Percentiles rank a stretch among this genome's conserved stretches.
Evolutionary conservation across 73 alveolate species (phyloP).

Genomic region (Paramecium bursaria): DNA sequence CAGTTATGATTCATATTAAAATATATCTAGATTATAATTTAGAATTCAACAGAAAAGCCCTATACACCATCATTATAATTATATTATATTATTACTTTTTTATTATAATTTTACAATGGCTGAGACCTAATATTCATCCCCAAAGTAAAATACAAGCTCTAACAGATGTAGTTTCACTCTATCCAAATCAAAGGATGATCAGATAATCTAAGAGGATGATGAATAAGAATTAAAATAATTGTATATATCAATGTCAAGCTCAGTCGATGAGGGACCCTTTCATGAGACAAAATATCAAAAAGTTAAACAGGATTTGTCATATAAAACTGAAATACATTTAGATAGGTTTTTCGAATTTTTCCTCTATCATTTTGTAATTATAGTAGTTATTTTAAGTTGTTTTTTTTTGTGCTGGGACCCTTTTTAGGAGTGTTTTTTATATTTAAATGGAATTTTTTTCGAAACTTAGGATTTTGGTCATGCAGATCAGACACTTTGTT

Average conservation of each 20-base stretch:
- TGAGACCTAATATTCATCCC: too few species aligned
- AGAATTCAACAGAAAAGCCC: too few species aligned
- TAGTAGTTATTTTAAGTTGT: background rate
- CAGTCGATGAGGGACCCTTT: constrained; percentile 52
- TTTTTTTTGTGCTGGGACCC: constrained; percentile 19
- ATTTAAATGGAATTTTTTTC: background rate
- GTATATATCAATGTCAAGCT: background rate
- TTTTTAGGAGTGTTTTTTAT: background rate
- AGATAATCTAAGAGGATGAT: too few species aligned
- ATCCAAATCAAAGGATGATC: too few species aligned
- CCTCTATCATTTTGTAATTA: background rate
- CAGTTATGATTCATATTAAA: too few species aligned
- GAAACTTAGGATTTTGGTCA: constrained; percentile 49
- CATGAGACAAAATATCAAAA: constrained; percentile 48
- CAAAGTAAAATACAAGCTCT: too few species aligned
- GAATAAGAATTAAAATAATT: background rate
- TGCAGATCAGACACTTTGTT: constrained; percentile 12
- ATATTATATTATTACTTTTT: too few species aligned
- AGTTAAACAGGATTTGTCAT: constrained; percentile 15
- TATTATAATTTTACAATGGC: too few species aligned
- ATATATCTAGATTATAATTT: too few species aligned
- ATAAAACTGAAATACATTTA: constrained; percentile 11
- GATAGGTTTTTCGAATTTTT: constrained; percentile 6
- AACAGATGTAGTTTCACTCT: too few species aligned
- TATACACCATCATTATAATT: too few species aligned